phyloP scores from a whole-genome alignment of 2,329 filamentous ascomycete species.

The Aspergillus persii region DNA sequence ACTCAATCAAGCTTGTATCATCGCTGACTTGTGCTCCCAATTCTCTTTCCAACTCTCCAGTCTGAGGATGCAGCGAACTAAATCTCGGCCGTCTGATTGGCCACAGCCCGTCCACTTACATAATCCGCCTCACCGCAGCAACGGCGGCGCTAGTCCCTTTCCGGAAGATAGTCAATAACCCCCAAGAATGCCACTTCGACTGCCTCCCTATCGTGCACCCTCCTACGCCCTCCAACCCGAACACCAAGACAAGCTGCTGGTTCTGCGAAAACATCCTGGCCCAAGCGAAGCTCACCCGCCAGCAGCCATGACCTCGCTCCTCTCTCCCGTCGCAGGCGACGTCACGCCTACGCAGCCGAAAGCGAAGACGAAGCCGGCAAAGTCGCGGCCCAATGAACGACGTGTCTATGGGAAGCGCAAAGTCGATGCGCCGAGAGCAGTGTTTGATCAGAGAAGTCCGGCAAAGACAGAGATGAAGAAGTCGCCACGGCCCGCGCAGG shows the following conservation, averaged over 20 bases:
- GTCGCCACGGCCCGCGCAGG: slow-evolving; percentile 4
- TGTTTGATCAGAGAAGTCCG: slow-evolving; percentile 34
- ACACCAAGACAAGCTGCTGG: neutral
- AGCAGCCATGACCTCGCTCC: slow-evolving; percentile 14
- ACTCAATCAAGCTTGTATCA: no score
- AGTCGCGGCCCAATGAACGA: slow-evolving; percentile 23
- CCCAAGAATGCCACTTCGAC: neutral
- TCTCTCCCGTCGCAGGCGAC: slow-evolving; percentile 16
- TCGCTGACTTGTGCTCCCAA: no score
- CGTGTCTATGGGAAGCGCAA: slow-evolving; percentile 38
- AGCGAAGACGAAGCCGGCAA: slow-evolving; percentile 22
- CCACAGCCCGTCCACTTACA: slow-evolving; percentile 1
- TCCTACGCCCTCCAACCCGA: no score
- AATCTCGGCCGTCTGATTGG: no score
- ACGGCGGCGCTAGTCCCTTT: slow-evolving; percentile 24
- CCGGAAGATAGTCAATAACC: slow-evolving; percentile 29
- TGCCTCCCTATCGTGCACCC: no score
- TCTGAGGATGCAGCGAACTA: no score
- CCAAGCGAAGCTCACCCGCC: neutral
- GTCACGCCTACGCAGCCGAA: slow-evolving; percentile 19
- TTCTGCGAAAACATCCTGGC: neutral
- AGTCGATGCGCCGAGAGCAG: slow-evolving; percentile 34
- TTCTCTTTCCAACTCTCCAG: no score
- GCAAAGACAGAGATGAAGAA: slow-evolving; percentile 10
- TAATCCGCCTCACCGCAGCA: slow-evolving; percentile 22